Percentiles rank a stretch among this genome's conserved stretches.
phyloP scores from a whole-genome alignment of 768 basidiomycete species.

The Hemileccinum rubropunctum region DNA sequence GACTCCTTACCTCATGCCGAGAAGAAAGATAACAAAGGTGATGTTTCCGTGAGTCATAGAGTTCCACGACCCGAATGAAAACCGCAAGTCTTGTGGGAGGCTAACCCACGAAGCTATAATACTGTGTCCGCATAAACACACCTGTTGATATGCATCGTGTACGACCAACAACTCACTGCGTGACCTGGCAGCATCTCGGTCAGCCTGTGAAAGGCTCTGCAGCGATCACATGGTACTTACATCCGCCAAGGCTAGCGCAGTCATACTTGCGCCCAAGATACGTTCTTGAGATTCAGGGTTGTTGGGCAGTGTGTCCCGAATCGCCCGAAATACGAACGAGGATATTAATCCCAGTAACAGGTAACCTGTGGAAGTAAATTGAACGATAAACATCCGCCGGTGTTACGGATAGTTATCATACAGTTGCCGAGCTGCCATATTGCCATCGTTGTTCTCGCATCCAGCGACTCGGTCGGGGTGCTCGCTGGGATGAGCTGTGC shows the following conservation, averaged over 20 bases:
- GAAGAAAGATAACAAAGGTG: constrained; percentile 55
- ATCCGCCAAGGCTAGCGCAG: constrained; percentile 66
- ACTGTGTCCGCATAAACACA: constrained; percentile 35
- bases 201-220: background rate
- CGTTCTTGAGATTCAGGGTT: constrained; percentile 65
- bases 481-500: constrained; percentile 56
- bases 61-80: constrained; percentile 58
- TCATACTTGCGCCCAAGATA: constrained; percentile 60
- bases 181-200: constrained; percentile 38
- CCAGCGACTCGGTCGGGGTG: constrained; percentile 31
- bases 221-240: constrained; percentile 39
- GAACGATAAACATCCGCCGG: background rate
- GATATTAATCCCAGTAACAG: constrained; percentile 62
- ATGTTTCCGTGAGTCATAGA: constrained; percentile 76
- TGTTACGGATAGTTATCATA: constrained; percentile 26
- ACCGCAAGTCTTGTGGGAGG: constrained; percentile 56
- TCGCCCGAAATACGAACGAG: constrained; percentile 63
- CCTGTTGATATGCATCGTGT: background rate
- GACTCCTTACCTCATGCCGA: constrained; percentile 48
- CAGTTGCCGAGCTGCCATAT: constrained; percentile 71
- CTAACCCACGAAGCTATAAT: constrained; percentile 54
- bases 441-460: constrained; percentile 55
- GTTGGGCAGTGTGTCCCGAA: constrained; percentile 54
- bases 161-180: constrained; percentile 48
- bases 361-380: constrained; percentile 44